Base-by-base conservation (phyloP, 257 asterid genomes). In the Cynanchum wilfordii region DNA sequence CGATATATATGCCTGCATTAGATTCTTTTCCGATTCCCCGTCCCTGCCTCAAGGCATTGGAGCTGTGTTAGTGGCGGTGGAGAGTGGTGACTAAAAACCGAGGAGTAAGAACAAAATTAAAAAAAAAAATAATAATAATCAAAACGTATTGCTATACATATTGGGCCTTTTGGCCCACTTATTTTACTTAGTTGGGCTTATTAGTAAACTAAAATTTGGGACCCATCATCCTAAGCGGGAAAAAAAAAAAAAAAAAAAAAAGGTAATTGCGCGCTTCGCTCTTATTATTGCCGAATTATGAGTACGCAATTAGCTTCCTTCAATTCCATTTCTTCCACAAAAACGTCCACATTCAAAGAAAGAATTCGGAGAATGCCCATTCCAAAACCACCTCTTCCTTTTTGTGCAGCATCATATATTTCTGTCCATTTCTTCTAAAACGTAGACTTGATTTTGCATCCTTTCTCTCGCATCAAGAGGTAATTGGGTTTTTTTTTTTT, bases 1-100 rank as follows among this genome's bases (percentile, higher is more conserved):
- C 59, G 70, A 69, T 58, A 82, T 77, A 79, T 75, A 80, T 10
- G 88, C 87, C 87, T 85, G 88, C 92, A 85, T 83, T 27, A 22
- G n/a, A 22, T 67, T 67, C 38, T 24, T 67, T 60, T 57, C 20
- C 20, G 16, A 33, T 33, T 15, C 25, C 50, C 7, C 10, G 17
- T 0, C 30, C 69, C 1, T 2, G 69, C 51, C 51, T 5, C 6
- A 10, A 8, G 17, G 19, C 22, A 11, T 9, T 29, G 20, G 22
- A 12, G 42, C 77, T 78, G 7, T 78, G 5, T 47, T 85, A n/a
- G 82, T 88, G 76, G 90, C 78, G 52, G 85, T 79, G 40, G 95
- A 87, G 79, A 42, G 96, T 12, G 38, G 66, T 27, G 11, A 7
- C 12, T 42, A 0, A 5, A 40, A 4, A 58, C 81, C 87, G 52